Conservation (phyloP, 2,329 filamentous ascomycete species). For the Penicillium occitanis region DNA sequence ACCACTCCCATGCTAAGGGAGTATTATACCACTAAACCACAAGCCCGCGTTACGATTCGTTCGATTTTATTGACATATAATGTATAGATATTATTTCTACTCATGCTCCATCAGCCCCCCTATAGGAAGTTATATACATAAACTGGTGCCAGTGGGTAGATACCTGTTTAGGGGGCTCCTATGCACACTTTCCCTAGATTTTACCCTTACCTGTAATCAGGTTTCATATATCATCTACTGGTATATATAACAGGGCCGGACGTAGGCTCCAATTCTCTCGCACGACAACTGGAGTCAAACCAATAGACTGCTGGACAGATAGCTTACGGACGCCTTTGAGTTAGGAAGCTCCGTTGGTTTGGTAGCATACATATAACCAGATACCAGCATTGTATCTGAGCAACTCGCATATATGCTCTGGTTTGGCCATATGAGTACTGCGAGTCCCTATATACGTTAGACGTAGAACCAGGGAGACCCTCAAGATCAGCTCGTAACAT, state of each 20-base stretch:
- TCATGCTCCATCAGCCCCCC: neutral
- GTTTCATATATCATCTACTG: neutral
- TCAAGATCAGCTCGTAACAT: neutral
- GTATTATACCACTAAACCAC: slow-evolving; percentile 46
- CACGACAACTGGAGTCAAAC: too few species aligned
- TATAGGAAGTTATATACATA: neutral
- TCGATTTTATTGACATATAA: neutral
- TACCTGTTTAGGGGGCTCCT: neutral
- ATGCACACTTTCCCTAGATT: neutral
- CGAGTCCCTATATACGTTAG: neutral
- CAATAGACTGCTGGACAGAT: neutral
- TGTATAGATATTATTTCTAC: neutral
- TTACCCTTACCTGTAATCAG: neutral
- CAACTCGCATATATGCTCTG: too few species aligned
- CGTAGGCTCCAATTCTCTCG: neutral
- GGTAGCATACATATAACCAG: neutral
- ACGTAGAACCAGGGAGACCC: neutral
- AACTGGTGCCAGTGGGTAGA: neutral
- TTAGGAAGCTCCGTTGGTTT: too few species aligned
- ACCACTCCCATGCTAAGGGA: slow-evolving; percentile 45
- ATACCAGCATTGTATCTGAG: neutral
- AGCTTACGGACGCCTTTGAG: neutral
- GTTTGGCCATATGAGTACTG: neutral
- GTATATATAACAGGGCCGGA: neutral
- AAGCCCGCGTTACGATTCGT: neutral